Evolutionary conservation across 371 early-diverging fungal genomes (phyloP).

Genomic region (Actinomortierella wolfii): DNA sequence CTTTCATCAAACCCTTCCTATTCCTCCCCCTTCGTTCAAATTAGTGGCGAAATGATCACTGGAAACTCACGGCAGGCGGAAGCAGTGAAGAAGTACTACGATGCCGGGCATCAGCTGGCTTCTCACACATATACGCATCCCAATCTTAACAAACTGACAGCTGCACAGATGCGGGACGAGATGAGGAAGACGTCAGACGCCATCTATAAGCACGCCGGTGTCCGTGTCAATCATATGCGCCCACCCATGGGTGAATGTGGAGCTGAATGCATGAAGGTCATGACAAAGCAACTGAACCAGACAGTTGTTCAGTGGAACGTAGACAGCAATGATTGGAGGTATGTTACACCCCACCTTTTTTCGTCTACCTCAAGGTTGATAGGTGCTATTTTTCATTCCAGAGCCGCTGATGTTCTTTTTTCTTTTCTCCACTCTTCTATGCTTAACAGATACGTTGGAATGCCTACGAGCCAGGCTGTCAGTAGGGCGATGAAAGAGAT

Average conservation of each 20-base stretch:
- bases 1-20: constrained; percentile 2
- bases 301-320: constrained; percentile 28
- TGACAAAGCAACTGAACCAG: constrained; percentile 7
- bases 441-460: too few species aligned
- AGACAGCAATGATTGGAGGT: constrained; percentile 33
- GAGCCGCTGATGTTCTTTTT: too few species aligned
- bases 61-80: not conserved
- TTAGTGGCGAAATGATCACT: not conserved
- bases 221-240: constrained; percentile 55
- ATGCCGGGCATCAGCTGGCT: constrained; percentile 55
- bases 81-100: constrained; percentile 1
- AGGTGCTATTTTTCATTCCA: too few species aligned
- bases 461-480: too few species aligned
- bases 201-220: constrained; percentile 48
- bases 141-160: constrained; percentile 45
- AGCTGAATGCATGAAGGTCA: constrained; percentile 6
- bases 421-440: too few species aligned
- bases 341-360: too few species aligned
- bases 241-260: constrained; percentile 34
- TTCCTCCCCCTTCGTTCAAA: not conserved
- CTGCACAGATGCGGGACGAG: constrained; percentile 35
- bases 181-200: constrained; percentile 34
- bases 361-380: too few species aligned
- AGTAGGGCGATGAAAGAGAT: too few species aligned
- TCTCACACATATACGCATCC: constrained; percentile 60